These are phyloP conservation scores for Aspergillus kassunensis DNA, from an alignment of 495 filamentous ascomycete genomes.

Conservation along the genomic window DNA sequence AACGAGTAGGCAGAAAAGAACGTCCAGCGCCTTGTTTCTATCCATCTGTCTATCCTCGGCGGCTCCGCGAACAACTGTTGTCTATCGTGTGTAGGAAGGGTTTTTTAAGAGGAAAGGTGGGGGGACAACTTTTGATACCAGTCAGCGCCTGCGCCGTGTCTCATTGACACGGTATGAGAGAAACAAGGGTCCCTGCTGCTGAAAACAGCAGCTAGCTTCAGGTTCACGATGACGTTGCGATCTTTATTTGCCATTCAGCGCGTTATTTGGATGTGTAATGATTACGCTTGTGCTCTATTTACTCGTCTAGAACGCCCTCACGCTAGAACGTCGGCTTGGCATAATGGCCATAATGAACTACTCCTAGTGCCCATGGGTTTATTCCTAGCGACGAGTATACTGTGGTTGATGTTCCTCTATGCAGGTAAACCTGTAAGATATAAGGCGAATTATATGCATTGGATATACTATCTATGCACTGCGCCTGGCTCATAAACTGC, in stretches of 20 bases:
- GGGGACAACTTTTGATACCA: not conserved
- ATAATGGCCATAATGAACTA: not conserved
- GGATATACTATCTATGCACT: not conserved
- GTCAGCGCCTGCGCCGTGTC: not conserved
- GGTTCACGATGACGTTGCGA: too few species aligned
- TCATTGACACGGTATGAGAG: not conserved
- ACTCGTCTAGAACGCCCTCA: constrained; percentile 4
- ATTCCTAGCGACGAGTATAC: too few species aligned
- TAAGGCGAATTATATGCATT: not conserved
- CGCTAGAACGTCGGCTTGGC: not conserved
- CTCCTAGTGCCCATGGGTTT: not conserved
- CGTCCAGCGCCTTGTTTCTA: not conserved
- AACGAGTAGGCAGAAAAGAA: not conserved
- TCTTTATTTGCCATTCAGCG: not conserved
- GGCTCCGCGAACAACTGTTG: not conserved
- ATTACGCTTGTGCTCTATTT: constrained; percentile 1
- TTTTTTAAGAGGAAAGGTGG: not conserved
- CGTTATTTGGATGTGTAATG: constrained; percentile 11
- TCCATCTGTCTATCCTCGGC: not conserved
- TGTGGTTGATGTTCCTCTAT: not conserved
- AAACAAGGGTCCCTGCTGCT: not conserved
- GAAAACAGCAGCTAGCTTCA: not conserved
- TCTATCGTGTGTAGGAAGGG: too few species aligned
- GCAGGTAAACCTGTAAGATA: too few species aligned
- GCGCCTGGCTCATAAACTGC: constrained; percentile 1